Conservation (phyloP, 2,329 filamentous ascomycete genomes). For the Nannizzia gypsea region DNA sequence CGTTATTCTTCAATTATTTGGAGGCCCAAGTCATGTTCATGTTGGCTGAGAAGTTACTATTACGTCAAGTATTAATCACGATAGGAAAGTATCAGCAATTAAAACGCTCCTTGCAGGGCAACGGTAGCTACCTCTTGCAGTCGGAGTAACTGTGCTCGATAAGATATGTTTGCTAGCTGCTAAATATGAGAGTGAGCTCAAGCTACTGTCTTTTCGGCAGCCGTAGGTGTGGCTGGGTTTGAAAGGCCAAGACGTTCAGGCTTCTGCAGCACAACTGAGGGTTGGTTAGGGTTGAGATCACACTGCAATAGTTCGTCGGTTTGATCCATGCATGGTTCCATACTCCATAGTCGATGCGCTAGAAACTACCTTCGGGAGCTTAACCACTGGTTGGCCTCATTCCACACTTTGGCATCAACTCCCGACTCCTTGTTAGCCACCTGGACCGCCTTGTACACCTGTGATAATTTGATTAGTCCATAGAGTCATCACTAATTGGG, state of each 20-base stretch:
- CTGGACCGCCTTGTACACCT: slow-evolving; percentile 50
- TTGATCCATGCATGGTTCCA: too few species aligned
- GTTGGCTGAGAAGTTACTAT: neutral
- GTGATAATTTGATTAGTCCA: slow-evolving; percentile 10
- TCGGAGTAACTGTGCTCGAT: neutral
- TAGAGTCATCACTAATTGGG: too few species aligned
- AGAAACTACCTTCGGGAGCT: slow-evolving; percentile 24
- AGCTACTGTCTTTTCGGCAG: neutral
- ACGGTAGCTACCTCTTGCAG: neutral
- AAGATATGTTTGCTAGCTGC: neutral
- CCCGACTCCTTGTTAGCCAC: slow-evolving; percentile 39
- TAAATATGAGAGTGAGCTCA: neutral
- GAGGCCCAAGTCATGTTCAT: neutral
- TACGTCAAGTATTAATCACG: neutral
- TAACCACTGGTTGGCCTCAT: slow-evolving; percentile 51
- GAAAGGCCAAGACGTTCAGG: neutral
- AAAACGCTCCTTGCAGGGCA: neutral
- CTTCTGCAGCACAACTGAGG: neutral
- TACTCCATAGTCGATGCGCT: neutral
- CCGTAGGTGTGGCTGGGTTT: neutral
- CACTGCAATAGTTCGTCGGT: neutral
- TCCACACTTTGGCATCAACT: slow-evolving; percentile 44
- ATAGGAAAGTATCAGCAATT: neutral
- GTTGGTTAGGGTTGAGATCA: neutral
- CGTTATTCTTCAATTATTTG: too few species aligned